Evolutionary conservation across 257 asterid species (phyloP).

Genomic region (Cordia subcordata): DNA sequence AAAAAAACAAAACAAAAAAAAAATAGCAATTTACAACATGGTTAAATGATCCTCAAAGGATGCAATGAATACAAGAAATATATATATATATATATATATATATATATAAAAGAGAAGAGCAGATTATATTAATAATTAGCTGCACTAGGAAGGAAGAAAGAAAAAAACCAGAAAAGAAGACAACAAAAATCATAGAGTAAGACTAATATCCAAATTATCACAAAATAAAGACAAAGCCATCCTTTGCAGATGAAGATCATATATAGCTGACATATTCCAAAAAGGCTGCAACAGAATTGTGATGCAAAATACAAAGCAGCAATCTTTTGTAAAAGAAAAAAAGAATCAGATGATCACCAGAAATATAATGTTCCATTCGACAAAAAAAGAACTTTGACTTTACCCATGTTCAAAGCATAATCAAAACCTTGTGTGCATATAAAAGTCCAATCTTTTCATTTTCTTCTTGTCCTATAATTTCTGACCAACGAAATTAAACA

Average conservation of each 20-base stretch:
- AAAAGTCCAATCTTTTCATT: not conserved
- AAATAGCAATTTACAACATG: not conserved
- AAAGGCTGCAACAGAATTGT: not conserved
- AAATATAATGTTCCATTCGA: not conserved
- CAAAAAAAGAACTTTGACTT: not conserved
- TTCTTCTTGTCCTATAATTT: not conserved
- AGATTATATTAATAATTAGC: too few species aligned
- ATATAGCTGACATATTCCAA: not conserved
- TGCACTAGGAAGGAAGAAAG: too few species aligned
- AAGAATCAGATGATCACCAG: not conserved
- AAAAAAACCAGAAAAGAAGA: too few species aligned
- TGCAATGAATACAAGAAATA: not conserved
- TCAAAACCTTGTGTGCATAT: not conserved
- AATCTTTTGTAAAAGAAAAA: not conserved
- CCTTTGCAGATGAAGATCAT: not conserved
- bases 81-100: too few species aligned
- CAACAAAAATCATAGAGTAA: not conserved
- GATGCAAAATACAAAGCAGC: not conserved
- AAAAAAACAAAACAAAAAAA: not conserved
- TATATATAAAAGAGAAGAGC: too few species aligned
- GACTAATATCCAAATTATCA: too few species aligned
- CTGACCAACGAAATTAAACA: not conserved
- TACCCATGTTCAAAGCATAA: not conserved
- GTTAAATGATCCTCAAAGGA: not conserved
- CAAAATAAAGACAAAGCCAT: not conserved